A percentile compares a stretch with the other conserved stretches of the same genome.
These are phyloP conservation scores for Phaeoacremonium minimum DNA, from an alignment of 2,329 filamentous ascomycete species.

Conservation along the genomic window DNA sequence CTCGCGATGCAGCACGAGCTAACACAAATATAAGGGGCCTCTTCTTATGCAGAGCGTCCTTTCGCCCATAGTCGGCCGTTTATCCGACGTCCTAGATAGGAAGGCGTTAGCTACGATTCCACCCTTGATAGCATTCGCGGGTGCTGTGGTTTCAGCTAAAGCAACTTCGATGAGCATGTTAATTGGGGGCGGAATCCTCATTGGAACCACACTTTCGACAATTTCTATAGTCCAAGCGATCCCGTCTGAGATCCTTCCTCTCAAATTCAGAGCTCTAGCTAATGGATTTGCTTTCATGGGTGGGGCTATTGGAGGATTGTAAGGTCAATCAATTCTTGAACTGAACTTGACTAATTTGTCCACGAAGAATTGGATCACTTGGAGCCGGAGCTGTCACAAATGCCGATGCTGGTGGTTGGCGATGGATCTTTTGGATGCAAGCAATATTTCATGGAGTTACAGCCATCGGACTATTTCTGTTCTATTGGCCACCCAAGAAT, in stretches of 20 bases:
- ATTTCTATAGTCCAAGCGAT: slow-evolving; percentile 53
- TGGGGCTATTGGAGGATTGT: slow-evolving; percentile 47
- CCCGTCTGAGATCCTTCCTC: slow-evolving; percentile 49
- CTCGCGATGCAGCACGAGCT: not conserved
- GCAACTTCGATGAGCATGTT: slow-evolving; percentile 51
- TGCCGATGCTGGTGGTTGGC: slow-evolving; percentile 40
- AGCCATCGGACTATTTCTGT: slow-evolving; percentile 38
- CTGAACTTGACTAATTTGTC: not conserved
- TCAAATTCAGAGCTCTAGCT: slow-evolving; percentile 52
- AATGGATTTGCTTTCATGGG: slow-evolving; percentile 48
- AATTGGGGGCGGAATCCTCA: slow-evolving; percentile 53
- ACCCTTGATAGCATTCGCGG: slow-evolving; percentile 48
- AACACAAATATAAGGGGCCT: slow-evolving; percentile 35
- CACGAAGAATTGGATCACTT: slow-evolving; percentile 38
- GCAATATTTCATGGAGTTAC: slow-evolving; percentile 46
- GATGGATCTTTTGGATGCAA: slow-evolving; percentile 57
- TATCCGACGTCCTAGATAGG: slow-evolving; percentile 52
- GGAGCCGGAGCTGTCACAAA: slow-evolving; percentile 49
- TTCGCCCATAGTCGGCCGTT: slow-evolving; percentile 49
- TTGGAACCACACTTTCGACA: slow-evolving; percentile 48
- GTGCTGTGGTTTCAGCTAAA: slow-evolving; percentile 49
- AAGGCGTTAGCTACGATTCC: slow-evolving; percentile 48
- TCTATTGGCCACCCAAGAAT: slow-evolving; percentile 39
- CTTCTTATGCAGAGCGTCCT: slow-evolving; percentile 53
- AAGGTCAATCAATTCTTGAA: slow-evolving; percentile 18